A percentile compares a stretch with the other conserved stretches of the same genome.
Conservation (phyloP, 2,329 filamentous ascomycete genomes). For the Aspergillus fumigatiaffinis region DNA sequence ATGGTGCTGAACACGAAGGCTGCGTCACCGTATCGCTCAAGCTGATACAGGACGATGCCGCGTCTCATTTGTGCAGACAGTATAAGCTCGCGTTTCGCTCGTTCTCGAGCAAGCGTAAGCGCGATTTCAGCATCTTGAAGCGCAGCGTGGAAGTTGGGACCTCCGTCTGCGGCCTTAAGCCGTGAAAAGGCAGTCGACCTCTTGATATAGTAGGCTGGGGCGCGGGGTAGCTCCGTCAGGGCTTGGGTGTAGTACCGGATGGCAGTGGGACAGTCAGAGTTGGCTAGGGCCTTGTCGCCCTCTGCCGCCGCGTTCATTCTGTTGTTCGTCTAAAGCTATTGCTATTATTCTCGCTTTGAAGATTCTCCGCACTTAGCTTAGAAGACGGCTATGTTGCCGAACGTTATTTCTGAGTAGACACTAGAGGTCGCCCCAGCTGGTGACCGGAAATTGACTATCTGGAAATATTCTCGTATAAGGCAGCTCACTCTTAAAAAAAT, state of each 20-base stretch:
- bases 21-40: conserved; percentile 71
- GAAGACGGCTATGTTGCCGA: neutral
- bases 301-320: conserved; percentile 52
- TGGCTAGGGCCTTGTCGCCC: conserved; percentile 60
- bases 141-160: conserved; percentile 45
- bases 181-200: conserved; percentile 76
- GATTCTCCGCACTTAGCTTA: neutral
- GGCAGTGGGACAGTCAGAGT: conserved; percentile 62
- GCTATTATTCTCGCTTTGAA: neutral
- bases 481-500: neutral
- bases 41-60: conserved; percentile 66
- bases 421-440: neutral
- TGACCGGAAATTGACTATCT: neutral
- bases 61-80: conserved; percentile 78
- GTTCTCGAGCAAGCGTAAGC: conserved; percentile 58
- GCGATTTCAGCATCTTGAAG: conserved; percentile 67
- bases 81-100: conserved; percentile 72
- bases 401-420: neutral
- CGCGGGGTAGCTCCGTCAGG: conserved; percentile 57
- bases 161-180: conserved; percentile 48
- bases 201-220: conserved; percentile 74
- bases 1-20: conserved; percentile 63
- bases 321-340: neutral
- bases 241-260: conserved; percentile 66
- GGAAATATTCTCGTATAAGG: neutral